Evolutionary conservation across 306 rosid genomes (phyloP), one percentile per base, ranked within the genome.

Genomic region (Sicyos edulis): DNA sequence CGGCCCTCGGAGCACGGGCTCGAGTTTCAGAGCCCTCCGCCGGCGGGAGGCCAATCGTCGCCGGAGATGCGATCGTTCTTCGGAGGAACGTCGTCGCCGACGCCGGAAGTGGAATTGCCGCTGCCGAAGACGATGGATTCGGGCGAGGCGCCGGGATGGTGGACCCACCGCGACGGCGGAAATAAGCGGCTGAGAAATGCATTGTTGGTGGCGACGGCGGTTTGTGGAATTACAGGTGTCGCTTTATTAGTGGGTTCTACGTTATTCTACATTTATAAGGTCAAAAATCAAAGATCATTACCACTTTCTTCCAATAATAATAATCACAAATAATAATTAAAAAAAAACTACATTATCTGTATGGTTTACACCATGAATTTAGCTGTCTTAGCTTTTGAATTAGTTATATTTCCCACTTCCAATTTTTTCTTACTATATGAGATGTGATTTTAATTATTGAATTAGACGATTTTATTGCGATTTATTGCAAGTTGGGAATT

Each of bases 1-100:
- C 88, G 96, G 44, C 98, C 98, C 2, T 86, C 98, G 50, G 80
- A 87, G 29, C 98, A 93, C 71, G 97, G 98, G 0, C 81, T 93
- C 52, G 77, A 19, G 7, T 86, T 64, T 83, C 92, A 89, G 80
- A 73, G 78, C 49, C 62, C 78, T 53, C 75, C 88, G 8, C 80
- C 85, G 8, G 78, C 83, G 42, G 76, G 74, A 3, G 81, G 77
- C 44, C 42, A 65, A 7, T 76, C 96, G 26, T 76, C 96, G 42
- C 62, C 75, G 49, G 89, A 72, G 66, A 86, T 85, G 89, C 79
- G 4, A 64, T 80, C 93, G 55, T 93, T 90, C 85, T 93, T 90
- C 86, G 88, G 80, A 76, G 80, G 79, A 26, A 29, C 14, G 11
- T 69, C 88, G 10, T 76, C 92, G 34, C 78, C 83, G 51, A 22